Base-by-base conservation (phyloP, 306 rosid species). In the Cicer pinnatifidum region DNA sequence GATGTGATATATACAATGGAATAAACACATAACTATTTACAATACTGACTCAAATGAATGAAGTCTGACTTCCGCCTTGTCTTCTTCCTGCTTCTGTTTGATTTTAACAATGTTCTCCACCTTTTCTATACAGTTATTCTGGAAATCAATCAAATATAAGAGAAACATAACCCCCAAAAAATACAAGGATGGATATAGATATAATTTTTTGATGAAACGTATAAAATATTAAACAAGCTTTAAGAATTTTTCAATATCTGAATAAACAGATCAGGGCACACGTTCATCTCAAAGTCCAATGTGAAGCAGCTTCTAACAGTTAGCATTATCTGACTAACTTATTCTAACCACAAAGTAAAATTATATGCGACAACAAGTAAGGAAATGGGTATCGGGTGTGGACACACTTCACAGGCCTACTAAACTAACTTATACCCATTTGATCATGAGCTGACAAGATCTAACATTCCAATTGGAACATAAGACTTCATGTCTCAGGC, bases 31-130 rank as follows among this genome's bases (percentile, higher is more conserved):
- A 57, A 12, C 48, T 28, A 51, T 63, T 46, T 46, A 74, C 11
- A 44, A 71, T 64, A 88, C 93, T 75, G 61, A 93, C 98, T 84
- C 83, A 85, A 89, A 91, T 65, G 98, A 88, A 76, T 82, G 91
- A 80, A 93, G 89, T 72, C 51, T 78, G 77, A 85, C 91, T 5
- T 79, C 70, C 0, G 82, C 96, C 84, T 87, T 89, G 79, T 89
- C 96, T 78, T 86, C 85, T 10, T 89, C 98, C 82, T 91, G 98
- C 85, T 84, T 89, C 76, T 84, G 82, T 80, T 91, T 93, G 17
- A 86, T 82, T 78, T 71, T 83, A 50, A 81, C 88, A 77, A 89
- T 59, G 54, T 71, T 73, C 13, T 87, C 91, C 84, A 89, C 88
- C 87, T 87, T 89, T 46, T 72, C 91, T 5, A 62, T 64, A 73